phyloP scores from a whole-genome alignment of 2,329 filamentous ascomycete genomes.

The Colletotrichum spinosum region DNA sequence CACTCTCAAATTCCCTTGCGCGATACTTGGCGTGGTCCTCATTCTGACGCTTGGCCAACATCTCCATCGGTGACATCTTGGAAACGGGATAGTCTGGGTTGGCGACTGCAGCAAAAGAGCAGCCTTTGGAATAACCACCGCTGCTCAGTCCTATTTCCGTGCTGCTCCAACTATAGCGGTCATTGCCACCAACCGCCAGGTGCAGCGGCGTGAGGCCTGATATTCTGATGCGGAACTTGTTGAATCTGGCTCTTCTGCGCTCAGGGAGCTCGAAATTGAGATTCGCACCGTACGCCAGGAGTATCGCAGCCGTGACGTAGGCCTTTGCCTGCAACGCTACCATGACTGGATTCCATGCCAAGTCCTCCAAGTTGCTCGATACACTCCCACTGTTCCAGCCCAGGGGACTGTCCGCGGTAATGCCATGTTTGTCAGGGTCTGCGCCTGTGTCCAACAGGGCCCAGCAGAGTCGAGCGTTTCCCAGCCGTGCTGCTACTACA shows the following conservation, averaged over 20 bases:
- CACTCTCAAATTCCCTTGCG: background rate
- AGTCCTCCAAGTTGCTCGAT: constrained; percentile 1
- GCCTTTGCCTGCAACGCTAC: constrained; percentile 4
- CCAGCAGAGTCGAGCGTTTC: constrained; percentile 13
- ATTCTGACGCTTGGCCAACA: background rate
- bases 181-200: background rate
- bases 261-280: background rate
- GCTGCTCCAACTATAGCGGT: background rate
- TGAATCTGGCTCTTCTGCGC: constrained; percentile 2
- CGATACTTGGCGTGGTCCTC: background rate
- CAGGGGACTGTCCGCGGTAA: background rate
- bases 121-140: background rate
- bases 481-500: constrained; percentile 5
- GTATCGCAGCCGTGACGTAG: constrained; percentile 6
- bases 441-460: constrained; percentile 7
- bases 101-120: constrained; percentile 1
- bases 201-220: constrained; percentile 3
- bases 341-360: constrained; percentile 8
- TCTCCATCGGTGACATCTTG: background rate
- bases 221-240: background rate
- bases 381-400: background rate
- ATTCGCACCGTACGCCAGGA: constrained; percentile 10
- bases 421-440: background rate
- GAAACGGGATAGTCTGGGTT: background rate
- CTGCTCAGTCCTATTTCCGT: background rate